Evolutionary conservation across 2,329 filamentous ascomycete genomes (phyloP).

Genomic region (Thelonectria olida): DNA sequence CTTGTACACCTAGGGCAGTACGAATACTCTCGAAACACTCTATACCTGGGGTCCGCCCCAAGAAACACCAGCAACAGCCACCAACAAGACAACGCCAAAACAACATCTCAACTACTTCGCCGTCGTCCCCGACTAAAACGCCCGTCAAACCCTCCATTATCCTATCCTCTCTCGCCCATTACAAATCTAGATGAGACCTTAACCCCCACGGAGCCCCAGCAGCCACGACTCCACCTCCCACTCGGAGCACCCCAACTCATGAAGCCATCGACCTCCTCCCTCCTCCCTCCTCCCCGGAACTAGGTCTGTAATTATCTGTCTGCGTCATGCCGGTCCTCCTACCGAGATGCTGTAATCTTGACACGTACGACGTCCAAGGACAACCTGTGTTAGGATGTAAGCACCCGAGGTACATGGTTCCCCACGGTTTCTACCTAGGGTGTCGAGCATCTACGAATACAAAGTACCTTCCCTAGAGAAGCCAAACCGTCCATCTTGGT

Average conservation of each 20-base stretch:
- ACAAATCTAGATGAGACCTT: slow-evolving; percentile 16
- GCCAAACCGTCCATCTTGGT: too few species aligned
- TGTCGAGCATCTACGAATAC: too few species aligned
- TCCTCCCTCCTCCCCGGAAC: slow-evolving; percentile 8
- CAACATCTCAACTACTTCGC: neutral
- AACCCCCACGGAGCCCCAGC: slow-evolving; percentile 19
- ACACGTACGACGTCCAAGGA: neutral
- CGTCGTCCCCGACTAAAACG: neutral
- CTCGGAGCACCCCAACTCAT: neutral
- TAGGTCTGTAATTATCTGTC: neutral
- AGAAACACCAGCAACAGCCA: too few species aligned
- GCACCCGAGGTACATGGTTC: neutral
- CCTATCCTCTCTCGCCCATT: slow-evolving; percentile 8
- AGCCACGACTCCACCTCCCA: slow-evolving; percentile 13
- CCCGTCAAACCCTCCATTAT: neutral
- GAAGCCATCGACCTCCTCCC: slow-evolving; percentile 11
- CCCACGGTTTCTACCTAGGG: neutral
- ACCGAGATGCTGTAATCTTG: slow-evolving; percentile 2
- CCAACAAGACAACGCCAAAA: neutral
- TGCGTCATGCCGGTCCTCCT: slow-evolving; percentile 6
- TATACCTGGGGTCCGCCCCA: too few species aligned
- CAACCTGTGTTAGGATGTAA: neutral
- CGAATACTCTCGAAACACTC: too few species aligned
- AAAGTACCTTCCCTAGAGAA: too few species aligned
- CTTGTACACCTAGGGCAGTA: too few species aligned